A percentile compares a stretch with the other conserved stretches of the same genome.
These are phyloP conservation scores for Mycena alexandri DNA, from an alignment of 768 basidiomycete species.

Conservation along the genomic window DNA sequence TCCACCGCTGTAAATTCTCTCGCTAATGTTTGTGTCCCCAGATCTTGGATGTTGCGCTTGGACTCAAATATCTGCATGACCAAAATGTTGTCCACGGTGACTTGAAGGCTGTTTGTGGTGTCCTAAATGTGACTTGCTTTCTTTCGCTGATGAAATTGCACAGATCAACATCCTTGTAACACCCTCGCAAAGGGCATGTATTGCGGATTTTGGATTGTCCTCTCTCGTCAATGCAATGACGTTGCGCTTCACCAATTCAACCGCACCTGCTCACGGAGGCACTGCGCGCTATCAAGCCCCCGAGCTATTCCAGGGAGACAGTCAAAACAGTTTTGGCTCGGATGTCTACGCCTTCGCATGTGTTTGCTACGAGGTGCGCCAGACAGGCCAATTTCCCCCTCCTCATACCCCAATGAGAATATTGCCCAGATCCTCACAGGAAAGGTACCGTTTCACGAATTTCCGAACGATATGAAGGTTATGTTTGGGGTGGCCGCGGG, in stretches of 20 bases:
- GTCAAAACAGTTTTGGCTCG: constrained; percentile 39
- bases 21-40: too few species aligned
- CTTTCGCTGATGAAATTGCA: constrained; percentile 6
- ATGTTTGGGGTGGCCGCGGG: neutral
- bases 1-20: constrained; percentile 1
- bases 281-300: constrained; percentile 48
- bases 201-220: too few species aligned
- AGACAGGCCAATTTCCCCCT: neutral
- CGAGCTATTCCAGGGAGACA: constrained; percentile 49
- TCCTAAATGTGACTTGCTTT: neutral
- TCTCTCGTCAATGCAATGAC: constrained; percentile 41
- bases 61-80: constrained; percentile 36
- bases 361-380: constrained; percentile 51
- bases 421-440: constrained; percentile 13
- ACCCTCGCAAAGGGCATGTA: too few species aligned
- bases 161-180: too few species aligned
- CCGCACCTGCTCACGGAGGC: constrained; percentile 41
- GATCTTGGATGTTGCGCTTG: neutral
- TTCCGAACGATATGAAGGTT: constrained; percentile 15
- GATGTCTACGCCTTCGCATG: constrained; percentile 63
- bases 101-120: constrained; percentile 22
- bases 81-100: constrained; percentile 31
- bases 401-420: neutral
- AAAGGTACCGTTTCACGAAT: constrained; percentile 7
- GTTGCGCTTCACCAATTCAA: constrained; percentile 36